Evolutionary conservation across 2,329 filamentous ascomycete species (phyloP).

Genomic region (Clarireedia hainanense): DNA sequence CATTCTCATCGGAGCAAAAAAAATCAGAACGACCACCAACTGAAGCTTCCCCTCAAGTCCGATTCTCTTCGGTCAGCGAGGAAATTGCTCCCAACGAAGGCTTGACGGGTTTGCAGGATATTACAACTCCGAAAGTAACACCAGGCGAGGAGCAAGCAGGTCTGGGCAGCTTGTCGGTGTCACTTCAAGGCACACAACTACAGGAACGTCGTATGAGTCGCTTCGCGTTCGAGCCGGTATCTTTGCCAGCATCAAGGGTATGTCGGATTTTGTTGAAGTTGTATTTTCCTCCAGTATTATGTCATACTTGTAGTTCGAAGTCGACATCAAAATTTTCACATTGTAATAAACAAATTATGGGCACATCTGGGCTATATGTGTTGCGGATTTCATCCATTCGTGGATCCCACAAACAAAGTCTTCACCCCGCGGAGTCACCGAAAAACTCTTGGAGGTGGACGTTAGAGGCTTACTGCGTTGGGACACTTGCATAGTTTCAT

Average conservation of each 20-base stretch:
- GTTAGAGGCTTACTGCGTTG: no score
- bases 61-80: constrained; percentile 63
- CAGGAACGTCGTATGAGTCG: constrained; percentile 79
- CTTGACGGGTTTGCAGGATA: constrained; percentile 23
- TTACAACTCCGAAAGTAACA: constrained; percentile 17
- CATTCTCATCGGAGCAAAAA: constrained; percentile 12
- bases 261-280: constrained; percentile 33
- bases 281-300: neutral
- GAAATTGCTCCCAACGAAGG: constrained; percentile 52
- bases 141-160: constrained; percentile 16
- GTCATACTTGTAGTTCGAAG: neutral
- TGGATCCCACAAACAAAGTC: no score
- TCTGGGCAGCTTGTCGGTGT: constrained; percentile 49
- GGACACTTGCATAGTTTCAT: no score
- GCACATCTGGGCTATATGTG: no score
- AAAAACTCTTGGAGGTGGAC: no score
- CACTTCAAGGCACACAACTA: constrained; percentile 64
- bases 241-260: constrained; percentile 77
- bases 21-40: constrained; percentile 12
- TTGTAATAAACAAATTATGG: no score
- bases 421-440: no score
- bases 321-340: neutral
- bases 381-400: no score
- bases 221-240: constrained; percentile 85
- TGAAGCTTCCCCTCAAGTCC: constrained; percentile 45